Evolutionary conservation across 1,284 basidiomycete genomes (phyloP), one percentile per base, ranked within the genome.

Genomic region (Ceratobasidium sp.): DNA sequence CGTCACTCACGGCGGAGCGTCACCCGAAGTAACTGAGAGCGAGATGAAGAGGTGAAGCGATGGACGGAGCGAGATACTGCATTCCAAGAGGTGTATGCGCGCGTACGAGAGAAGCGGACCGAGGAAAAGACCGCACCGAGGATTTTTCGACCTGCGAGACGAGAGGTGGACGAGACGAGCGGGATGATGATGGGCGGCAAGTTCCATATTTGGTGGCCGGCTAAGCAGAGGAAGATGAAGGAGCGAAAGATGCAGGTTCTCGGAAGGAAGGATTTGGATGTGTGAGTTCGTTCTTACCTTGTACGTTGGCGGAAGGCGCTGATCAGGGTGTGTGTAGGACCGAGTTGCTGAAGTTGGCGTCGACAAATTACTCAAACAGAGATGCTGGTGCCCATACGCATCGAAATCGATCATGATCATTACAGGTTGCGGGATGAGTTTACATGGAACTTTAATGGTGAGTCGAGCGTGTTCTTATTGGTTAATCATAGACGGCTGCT

Each of bases 341-440:
- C n/a, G 42, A 58, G 55, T 44, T 71, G 33, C 55, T 51, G 20
- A 71, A 60, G 69, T 5, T 40, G 13, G 69, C 55, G 5, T 33
- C 53, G 69, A 23, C 28, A n/a, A 12, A 39, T 3, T 44, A 70
- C n/a, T n/a, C 44, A 72, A 46, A 89, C 91, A 9, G 96, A 97
- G 83, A 88, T 91, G 82, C 91, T 99, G 49, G 94, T 99, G 6
- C 97, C 97, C 2, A 95, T 99, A 71, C 91, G 97, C 26, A 88
- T 99, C 69, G 98, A 99, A 85, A 92, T 99, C 82, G 98, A 99
- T 82, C 93, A 97, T 76, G 90, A 90, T 71, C 94, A 95, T 83
- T 93, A 94, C 84, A 95, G 94, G 85, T 92, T 99, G 88, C 91
- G 96, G 53, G 97, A 99, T 84, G 97, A 97, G 0, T 98, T 99